These are phyloP conservation scores for Kwoniella europaea DNA, from an alignment of 768 basidiomycete genomes.

Conservation along the genomic window DNA sequence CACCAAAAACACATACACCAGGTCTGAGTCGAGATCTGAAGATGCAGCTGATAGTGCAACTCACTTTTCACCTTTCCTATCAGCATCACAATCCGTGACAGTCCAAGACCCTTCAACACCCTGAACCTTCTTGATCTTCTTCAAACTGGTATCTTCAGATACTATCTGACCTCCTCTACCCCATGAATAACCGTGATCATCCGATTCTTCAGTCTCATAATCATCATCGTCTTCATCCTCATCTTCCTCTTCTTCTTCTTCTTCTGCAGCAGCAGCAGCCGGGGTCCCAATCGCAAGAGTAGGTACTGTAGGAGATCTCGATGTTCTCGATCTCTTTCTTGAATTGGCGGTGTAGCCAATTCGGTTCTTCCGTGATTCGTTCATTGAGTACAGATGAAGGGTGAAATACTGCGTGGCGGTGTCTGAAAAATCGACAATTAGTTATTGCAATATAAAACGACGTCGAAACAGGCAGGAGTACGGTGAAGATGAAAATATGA, in stretches of 20 bases:
- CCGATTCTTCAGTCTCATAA: slow-evolving; percentile 59
- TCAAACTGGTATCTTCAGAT: slow-evolving; percentile 54
- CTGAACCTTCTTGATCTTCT: slow-evolving; percentile 66
- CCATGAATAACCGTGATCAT: slow-evolving; percentile 63
- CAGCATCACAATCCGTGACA: slow-evolving; percentile 90
- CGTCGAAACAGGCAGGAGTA: too few species aligned
- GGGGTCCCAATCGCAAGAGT: slow-evolving; percentile 18
- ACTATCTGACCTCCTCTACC: slow-evolving; percentile 26
- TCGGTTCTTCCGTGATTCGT: slow-evolving; percentile 23
- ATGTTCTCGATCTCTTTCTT: slow-evolving; percentile 59
- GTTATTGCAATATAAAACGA: background rate
- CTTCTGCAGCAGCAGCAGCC: slow-evolving; percentile 59
- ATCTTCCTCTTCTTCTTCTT: slow-evolving; percentile 59
- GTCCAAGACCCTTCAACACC: slow-evolving; percentile 85
- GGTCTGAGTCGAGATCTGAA: background rate
- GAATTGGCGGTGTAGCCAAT: slow-evolving; percentile 62
- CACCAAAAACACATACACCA: too few species aligned
- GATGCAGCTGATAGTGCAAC: slow-evolving; percentile 7
- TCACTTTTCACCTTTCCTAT: slow-evolving; percentile 71
- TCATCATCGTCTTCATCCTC: slow-evolving; percentile 62
- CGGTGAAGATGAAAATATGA: too few species aligned
- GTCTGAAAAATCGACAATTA: slow-evolving; percentile 27
- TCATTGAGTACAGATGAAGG: slow-evolving; percentile 73
- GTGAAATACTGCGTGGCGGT: slow-evolving; percentile 85
- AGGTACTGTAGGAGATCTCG: slow-evolving; percentile 37